Base-by-base conservation (phyloP, 177 flowering plant species). In the Telopea speciosissima region DNA sequence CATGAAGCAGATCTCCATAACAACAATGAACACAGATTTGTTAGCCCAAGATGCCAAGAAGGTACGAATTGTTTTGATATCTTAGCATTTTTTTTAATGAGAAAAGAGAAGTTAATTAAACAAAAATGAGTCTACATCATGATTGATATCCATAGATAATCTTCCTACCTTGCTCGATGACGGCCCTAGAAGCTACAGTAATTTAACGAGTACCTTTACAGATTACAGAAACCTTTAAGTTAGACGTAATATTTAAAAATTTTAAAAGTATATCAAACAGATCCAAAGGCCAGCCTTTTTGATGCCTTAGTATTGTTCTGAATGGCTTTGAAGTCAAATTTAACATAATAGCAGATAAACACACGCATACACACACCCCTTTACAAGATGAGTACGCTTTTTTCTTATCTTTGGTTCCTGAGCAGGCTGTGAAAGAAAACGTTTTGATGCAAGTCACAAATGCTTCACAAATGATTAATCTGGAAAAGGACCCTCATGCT, bases 401-500 rank as follows among this genome's bases (percentile, higher is more conserved):
- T 49, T 63, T 56, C 60, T 61, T 76, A 68, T 68, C 70, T 73
- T 71, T 72, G 61, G 62, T 75, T 64, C 52, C 69, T 74, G 68
- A 71, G 31, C 90, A 95, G 97, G 92, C 82, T 68, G 74, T 84
- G 67, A 88, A 84, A 76, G 98, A 95, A 73, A 81, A 86, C 78
- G 81, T 95, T 78, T 63, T 84, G 81, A 75, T 75, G 80, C 99
- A 95, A 89, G 84, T 95, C 44, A 84, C 90, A 45, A 89, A 88
- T 82, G 93, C 86, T 31, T 77, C 84, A 21, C 88, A 89, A 81
- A 90, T 85, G 93, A 73, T 89, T 77, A 89, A 90, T 78, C 84
- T 85, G 42, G 95, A 94, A 78, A 89, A 89, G 71, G 98, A 93
- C 74, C 95, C 93, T 24, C 90, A 91, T 85, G 97, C 96, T 70